Evolutionary conservation across 352 stramenopile genomes (phyloP).

Genomic region (Phytophthora nicotianae): DNA sequence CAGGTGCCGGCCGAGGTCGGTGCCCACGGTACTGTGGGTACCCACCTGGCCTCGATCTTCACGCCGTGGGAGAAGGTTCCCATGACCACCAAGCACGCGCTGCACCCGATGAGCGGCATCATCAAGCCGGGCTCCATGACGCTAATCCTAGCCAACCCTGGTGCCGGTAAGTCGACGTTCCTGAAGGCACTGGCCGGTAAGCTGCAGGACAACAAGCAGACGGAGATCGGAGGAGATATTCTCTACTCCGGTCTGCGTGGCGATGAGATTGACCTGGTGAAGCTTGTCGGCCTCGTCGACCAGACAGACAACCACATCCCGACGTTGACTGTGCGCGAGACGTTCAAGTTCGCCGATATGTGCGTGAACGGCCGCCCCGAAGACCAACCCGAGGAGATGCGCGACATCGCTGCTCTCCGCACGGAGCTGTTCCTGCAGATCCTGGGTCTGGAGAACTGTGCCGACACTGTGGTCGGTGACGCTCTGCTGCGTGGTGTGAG

Average conservation of each 20-base stretch:
- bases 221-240: conserved; percentile 56
- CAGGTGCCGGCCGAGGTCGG: conserved; percentile 49
- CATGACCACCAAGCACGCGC: conserved; percentile 49
- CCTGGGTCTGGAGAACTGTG: conserved; percentile 88
- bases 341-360: conserved; percentile 39
- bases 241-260: conserved; percentile 59
- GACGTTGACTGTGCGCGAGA: conserved; percentile 32
- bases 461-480: conserved; percentile 93
- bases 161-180: conserved; percentile 82
- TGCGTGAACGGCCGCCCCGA: conserved; percentile 51
- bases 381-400: conserved; percentile 72
- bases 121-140: conserved; percentile 58
- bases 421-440: conserved; percentile 72
- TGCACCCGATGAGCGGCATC: conserved; percentile 90
- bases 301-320: conserved; percentile 38
- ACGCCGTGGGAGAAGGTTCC: conserved; percentile 57
- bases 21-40: conserved; percentile 58
- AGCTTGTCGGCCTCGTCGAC: conserved; percentile 68
- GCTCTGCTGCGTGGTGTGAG: conserved; percentile 81
- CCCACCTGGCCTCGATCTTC: conserved; percentile 51
- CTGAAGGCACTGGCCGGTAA: conserved; percentile 76
- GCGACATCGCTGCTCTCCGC: conserved; percentile 62
- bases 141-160: conserved; percentile 74
- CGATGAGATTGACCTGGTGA: conserved; percentile 68
- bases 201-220: conserved; percentile 49